Evolutionary conservation across 345 rosid genomes (phyloP).

Genomic region (Erucastrum elatum): DNA sequence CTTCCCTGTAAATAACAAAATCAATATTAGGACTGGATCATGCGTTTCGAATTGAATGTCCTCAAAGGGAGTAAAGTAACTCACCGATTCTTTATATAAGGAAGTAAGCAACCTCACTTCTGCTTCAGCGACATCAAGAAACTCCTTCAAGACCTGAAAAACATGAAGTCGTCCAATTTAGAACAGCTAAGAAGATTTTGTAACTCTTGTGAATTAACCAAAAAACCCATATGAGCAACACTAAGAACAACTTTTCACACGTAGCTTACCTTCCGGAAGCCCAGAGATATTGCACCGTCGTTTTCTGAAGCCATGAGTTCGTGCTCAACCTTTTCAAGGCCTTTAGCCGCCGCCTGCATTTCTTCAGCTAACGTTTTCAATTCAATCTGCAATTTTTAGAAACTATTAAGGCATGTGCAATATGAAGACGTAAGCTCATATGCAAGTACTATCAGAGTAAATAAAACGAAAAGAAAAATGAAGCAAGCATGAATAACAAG

Average conservation of each 20-base stretch:
- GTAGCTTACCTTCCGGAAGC: slow-evolving; percentile 80
- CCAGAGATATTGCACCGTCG: slow-evolving; percentile 80
- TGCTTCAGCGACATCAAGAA: slow-evolving; percentile 89
- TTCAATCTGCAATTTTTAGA: slow-evolving; percentile 63
- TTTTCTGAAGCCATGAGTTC: slow-evolving; percentile 81
- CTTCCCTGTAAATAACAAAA: slow-evolving; percentile 67
- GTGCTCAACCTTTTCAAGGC: slow-evolving; percentile 91
- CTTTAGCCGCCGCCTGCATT: slow-evolving; percentile 97
- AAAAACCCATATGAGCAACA: slow-evolving; percentile 13
- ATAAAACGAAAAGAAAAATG: no score
- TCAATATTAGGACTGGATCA: slow-evolving; percentile 18
- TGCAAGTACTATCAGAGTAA: background rate
- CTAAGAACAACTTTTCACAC: background rate
- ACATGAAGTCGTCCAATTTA: slow-evolving; percentile 9
- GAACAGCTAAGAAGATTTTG: background rate
- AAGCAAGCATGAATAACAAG: slow-evolving; percentile 20
- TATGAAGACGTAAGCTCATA: background rate
- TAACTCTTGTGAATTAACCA: slow-evolving; percentile 8
- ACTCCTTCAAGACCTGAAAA: slow-evolving; percentile 69
- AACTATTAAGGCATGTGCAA: slow-evolving; percentile 7
- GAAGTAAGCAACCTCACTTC: slow-evolving; percentile 77
- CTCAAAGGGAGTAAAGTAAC: slow-evolving; percentile 25
- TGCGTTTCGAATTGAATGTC: background rate
- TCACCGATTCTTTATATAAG: slow-evolving; percentile 87
- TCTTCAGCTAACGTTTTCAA: slow-evolving; percentile 95